Evolutionary conservation across 1,284 basidiomycete genomes (phyloP).

Genomic region (Microbotryum violaceum): DNA sequence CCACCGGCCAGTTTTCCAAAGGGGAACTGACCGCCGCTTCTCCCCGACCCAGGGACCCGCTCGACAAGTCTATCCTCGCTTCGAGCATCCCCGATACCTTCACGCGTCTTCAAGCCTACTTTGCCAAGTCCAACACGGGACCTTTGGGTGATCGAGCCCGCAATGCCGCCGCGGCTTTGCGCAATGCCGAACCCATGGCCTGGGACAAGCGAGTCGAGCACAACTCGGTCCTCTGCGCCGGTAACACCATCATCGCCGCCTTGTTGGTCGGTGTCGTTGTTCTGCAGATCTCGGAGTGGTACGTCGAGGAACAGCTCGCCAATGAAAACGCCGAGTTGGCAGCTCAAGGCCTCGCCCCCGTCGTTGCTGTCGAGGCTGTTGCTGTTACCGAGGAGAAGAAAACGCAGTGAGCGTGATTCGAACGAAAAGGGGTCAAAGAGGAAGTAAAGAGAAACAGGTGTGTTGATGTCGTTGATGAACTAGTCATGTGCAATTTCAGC

Average conservation of each 20-base stretch:
- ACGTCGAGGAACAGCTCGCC: conserved; percentile 23
- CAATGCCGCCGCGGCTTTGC: conserved; percentile 6
- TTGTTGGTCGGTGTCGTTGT: conserved; percentile 25
- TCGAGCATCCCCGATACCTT: conserved; percentile 20
- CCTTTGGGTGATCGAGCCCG: conserved; percentile 23
- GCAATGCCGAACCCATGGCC: conserved; percentile 11
- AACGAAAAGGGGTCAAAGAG: neutral
- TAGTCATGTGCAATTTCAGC: too few relatives aligned
- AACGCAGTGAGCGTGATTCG: conserved; percentile 10
- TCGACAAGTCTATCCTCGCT: conserved; percentile 15
- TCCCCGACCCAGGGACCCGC: conserved; percentile 20
- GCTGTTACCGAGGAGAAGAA: conserved; percentile 28
- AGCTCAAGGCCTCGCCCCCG: conserved; percentile 1
- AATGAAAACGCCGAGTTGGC: conserved; percentile 14
- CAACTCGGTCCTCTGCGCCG: conserved; percentile 26
- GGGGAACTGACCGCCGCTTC: neutral
- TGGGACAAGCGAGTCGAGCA: conserved; percentile 23
- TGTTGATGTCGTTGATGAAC: too few relatives aligned
- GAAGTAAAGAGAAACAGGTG: neutral
- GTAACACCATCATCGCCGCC: conserved; percentile 20
- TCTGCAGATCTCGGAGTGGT: conserved; percentile 30
- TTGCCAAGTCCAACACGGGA: conserved; percentile 12
- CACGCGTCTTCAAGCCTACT: conserved; percentile 20
- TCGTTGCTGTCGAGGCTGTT: neutral
- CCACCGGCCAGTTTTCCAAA: neutral